Base-by-base conservation (phyloP, 495 filamentous ascomycete genomes). In the Poronia punctata region DNA sequence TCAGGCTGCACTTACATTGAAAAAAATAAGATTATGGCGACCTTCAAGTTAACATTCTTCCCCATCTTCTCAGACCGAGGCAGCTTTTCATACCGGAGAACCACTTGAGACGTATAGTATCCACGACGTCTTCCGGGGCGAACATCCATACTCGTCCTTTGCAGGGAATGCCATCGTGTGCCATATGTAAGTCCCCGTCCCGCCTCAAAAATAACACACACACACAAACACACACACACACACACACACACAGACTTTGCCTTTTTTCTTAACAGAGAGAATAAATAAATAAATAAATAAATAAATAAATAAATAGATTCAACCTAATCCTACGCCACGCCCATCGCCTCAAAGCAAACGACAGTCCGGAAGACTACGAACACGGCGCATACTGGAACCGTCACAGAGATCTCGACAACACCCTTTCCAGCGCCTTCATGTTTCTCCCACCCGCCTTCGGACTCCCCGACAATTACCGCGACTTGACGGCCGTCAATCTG, bases 371-470 rank as follows among this genome's bases (percentile, higher is more conserved):
- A 3, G 60, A 71, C 35, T 40, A 52, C 9, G 50, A 67, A 18
- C 46, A 56, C 27, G 68, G 66, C 15, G 45, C 43, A 18, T 71
- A 59, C 38, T 72, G 67, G 68, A 54, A 62, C 23, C 64, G 66
- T 6, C 68, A 72, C 32, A 55, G 67, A 10, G 59, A 71, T 16
- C 54, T 72, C 26, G 67, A 72, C 49, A 70, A 65, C 14, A 56
- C 43, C 1, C 53, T 72, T 1, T 65, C 64, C 5, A 66, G 53
- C 39, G 53, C 58, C 2, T 72, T 72, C 43, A 68, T 72, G 64
- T 68, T 59, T 39, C 43, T 72, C 4, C 68, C 67, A 3, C 62
- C 64, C 27, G 50, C 45, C 10, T 62, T 67, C 27, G 50, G 66
- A 8, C 42, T 71, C 4, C 64, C 66, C 1, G 46, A 40, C 10